Base-by-base conservation (phyloP, 768 basidiomycete genomes). In the Phanerochaete sordida region DNA sequence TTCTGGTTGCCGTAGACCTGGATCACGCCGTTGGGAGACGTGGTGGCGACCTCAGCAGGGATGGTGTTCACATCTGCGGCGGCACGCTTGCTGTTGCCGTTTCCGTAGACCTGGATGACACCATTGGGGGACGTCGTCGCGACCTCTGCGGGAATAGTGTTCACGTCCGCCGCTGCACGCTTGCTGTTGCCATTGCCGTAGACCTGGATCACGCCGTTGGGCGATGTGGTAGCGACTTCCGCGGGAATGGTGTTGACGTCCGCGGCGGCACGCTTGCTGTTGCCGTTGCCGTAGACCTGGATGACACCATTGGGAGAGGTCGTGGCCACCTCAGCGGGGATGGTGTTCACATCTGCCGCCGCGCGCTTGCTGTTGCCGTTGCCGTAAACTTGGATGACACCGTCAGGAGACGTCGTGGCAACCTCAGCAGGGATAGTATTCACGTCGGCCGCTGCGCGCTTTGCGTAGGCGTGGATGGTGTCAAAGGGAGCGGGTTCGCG, bases 401-500 rank as follows among this genome's bases (percentile, higher is more conserved):
- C 75, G 21, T 69, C 55, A 2, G 65, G 66, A 1, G 75, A 68
- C 63, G 69, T 75, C 44, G 71, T 65, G 1, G 75, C 54, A 1
- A 59, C 58, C 24, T 75, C 72, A 15, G 67, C 71, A 2, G 75
- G 73, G 54, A 74, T 68, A 53, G 67, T 68, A 59, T 69, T 74
- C 26, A 62, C 59, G 16, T 65, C 65, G 21, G 19, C 24, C n/a
- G n/a, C n/a, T 60, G 35, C 69, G 62, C 61, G 70, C 68, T 60
- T 68, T 64, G 57, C 63, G 70, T 81, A 84, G 21, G 77, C 77
- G 15, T 68, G 74, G 49, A 84, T 81, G 8, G 69, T 72, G 48
- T 77, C 73, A 43, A 81, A 69, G 3, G 75, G 72, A 28, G 71
- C 69, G 48, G 71, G 62, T 44, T 66, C 66, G 44, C 76, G 73